Conservation (phyloP, 2,329 filamentous ascomycete species). For the Fusarium siculi region DNA sequence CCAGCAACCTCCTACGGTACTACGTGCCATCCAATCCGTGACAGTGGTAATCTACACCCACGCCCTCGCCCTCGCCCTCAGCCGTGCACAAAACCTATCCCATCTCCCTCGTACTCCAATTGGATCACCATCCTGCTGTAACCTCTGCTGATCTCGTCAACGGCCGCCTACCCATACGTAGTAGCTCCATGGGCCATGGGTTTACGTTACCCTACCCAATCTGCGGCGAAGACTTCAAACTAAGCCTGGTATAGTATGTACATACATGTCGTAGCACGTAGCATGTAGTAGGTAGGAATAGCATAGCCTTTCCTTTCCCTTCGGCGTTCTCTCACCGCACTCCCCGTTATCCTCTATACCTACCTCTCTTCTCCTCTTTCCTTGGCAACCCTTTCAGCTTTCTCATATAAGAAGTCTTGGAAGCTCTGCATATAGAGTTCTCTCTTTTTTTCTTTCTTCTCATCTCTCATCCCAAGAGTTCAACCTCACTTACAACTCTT, state of each 20-base stretch:
- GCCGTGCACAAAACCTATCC: constrained; percentile 6
- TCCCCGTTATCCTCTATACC: constrained; percentile 28
- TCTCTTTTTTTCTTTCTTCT: constrained; percentile 26
- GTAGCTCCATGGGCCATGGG: constrained; percentile 29
- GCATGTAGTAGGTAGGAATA: constrained; percentile 4
- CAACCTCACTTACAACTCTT: constrained; percentile 23
- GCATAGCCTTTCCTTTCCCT: constrained; percentile 10
- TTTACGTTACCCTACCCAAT: constrained; percentile 20
- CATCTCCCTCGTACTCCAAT: constrained; percentile 12
- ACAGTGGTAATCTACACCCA: constrained; percentile 29
- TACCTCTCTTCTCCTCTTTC: constrained; percentile 24
- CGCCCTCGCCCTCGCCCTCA: constrained; percentile 38
- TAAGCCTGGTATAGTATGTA: constrained; percentile 14
- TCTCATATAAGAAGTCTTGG: constrained; percentile 41
- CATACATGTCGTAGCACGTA: constrained; percentile 4
- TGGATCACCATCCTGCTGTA: constrained; percentile 20
- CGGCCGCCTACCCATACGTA: constrained; percentile 27
- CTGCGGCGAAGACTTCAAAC: constrained; percentile 25
- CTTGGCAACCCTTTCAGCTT: constrained; percentile 23
- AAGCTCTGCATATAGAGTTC: constrained; percentile 8
- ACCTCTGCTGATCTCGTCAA: constrained; percentile 41
- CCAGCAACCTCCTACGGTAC: neutral
- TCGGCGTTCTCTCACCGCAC: constrained; percentile 32
- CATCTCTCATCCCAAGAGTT: constrained; percentile 42
- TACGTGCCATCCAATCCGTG: constrained; percentile 23